These are phyloP conservation scores for Solanum etuberosum DNA, from an alignment of 257 asterid species.

Conservation along the genomic window DNA sequence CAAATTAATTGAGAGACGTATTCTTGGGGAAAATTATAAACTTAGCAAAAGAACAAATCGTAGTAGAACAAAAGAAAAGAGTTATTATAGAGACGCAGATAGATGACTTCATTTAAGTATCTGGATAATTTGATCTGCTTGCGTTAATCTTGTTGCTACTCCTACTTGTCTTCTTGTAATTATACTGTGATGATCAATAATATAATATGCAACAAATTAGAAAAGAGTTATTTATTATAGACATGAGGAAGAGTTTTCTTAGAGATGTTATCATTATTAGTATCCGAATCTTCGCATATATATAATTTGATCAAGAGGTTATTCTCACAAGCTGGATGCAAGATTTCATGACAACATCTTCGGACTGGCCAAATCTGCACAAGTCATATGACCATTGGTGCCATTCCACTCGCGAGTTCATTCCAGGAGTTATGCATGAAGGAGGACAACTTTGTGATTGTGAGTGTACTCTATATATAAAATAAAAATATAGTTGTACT, in stretches of 20 bases:
- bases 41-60: too few species aligned
- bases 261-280: background rate
- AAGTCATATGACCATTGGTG: conserved; percentile 16
- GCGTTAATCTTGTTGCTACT: too few species aligned
- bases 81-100: too few species aligned
- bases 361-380: conserved; percentile 27
- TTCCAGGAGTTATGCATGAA: background rate
- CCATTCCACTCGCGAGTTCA: conserved; percentile 11
- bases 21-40: too few species aligned
- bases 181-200: background rate
- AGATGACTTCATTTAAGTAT: too few species aligned
- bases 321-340: conserved; percentile 21
- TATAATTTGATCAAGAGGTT: conserved; percentile 13
- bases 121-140: too few species aligned
- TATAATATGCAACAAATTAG: background rate
- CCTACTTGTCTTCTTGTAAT: background rate
- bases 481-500: background rate
- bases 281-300: too few species aligned
- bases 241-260: background rate
- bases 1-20: too few species aligned
- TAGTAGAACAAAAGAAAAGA: too few species aligned
- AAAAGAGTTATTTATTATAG: background rate
- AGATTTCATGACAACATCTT: conserved; percentile 10
- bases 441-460: background rate
- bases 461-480: background rate